phyloP scores from a whole-genome alignment of 148 eudicot species.

The Silene uniflora region DNA sequence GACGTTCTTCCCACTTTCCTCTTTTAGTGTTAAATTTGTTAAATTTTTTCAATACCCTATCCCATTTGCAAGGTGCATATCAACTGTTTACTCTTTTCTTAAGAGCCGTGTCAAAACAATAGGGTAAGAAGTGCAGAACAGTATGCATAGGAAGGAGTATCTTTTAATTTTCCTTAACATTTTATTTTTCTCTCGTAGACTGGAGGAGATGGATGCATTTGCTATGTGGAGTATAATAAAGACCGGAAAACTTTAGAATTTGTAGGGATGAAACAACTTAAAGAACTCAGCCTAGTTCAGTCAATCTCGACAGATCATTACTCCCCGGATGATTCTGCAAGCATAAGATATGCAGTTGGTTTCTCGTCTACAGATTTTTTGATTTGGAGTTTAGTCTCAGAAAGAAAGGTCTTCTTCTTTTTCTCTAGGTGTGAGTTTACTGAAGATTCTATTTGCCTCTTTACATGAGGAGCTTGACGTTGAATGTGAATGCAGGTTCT shows the following conservation, averaged over 20 bases:
- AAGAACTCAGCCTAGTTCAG: slow-evolving; percentile 71
- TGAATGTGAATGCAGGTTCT: slow-evolving; percentile 50
- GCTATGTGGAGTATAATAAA: slow-evolving; percentile 72
- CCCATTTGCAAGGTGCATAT: too few species aligned
- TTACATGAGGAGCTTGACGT: slow-evolving; percentile 11
- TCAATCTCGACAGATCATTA: slow-evolving; percentile 37
- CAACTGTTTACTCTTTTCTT: too few species aligned
- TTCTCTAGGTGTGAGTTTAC: neutral
- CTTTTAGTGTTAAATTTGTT: too few species aligned
- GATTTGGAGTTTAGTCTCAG: slow-evolving; percentile 74
- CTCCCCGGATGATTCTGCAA: slow-evolving; percentile 35
- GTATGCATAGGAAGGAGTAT: too few species aligned
- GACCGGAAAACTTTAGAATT: slow-evolving; percentile 56
- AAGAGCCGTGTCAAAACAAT: too few species aligned
- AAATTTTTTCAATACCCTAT: too few species aligned
- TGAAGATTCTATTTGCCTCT: neutral
- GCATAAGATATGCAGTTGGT: slow-evolving; percentile 63
- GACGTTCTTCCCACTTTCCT: too few species aligned
- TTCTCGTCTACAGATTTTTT: slow-evolving; percentile 81
- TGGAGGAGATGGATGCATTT: slow-evolving; percentile 98
- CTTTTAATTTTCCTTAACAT: neutral
- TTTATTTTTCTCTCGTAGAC: slow-evolving; percentile 43
- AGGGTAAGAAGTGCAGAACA: too few species aligned
- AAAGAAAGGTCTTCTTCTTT: slow-evolving; percentile 56
- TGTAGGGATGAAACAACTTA: slow-evolving; percentile 86